Percentiles rank a stretch among this genome's conserved stretches.
Conservation (phyloP, 805 yeast species). For the Nakazawaea ishiwadae region DNA sequence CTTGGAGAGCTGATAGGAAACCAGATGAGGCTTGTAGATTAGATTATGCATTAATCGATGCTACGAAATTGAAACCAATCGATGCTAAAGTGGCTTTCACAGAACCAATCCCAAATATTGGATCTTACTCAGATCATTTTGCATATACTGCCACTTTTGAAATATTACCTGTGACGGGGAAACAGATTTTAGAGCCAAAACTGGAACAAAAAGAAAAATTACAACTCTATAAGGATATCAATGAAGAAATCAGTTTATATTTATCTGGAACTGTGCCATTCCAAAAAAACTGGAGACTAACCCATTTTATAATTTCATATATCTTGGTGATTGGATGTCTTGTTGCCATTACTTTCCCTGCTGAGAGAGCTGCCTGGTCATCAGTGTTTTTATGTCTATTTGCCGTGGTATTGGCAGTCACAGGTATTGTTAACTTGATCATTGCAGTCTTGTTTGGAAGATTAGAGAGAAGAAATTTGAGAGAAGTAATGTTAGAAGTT, state of each 20-base stretch:
- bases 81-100: slow-evolving; percentile 73
- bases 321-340: slow-evolving; percentile 46
- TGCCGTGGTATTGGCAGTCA: slow-evolving; percentile 49
- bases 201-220: slow-evolving; percentile 15
- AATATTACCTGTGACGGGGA: slow-evolving; percentile 17
- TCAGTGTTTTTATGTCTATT: slow-evolving; percentile 61
- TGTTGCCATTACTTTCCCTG: slow-evolving; percentile 56
- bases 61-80: slow-evolving; percentile 42
- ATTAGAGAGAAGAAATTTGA: slow-evolving; percentile 71
- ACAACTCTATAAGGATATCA: slow-evolving; percentile 45
- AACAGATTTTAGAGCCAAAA: slow-evolving; percentile 1
- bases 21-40: slow-evolving; percentile 77
- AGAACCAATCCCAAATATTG: slow-evolving; percentile 58
- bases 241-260: slow-evolving; percentile 42
- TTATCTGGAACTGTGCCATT: slow-evolving; percentile 42
- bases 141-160: slow-evolving; percentile 55
- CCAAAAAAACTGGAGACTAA: slow-evolving; percentile 62
- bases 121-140: slow-evolving; percentile 91
- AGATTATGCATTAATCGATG: slow-evolving; percentile 83
- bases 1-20: slow-evolving; percentile 65
- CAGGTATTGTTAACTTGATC: slow-evolving; percentile 72
- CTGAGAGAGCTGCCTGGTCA: slow-evolving; percentile 50
- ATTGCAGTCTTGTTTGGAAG: slow-evolving; percentile 78
- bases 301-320: slow-evolving; percentile 59
- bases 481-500: slow-evolving; percentile 73